Base-by-base conservation (phyloP, 2,329 filamentous ascomycete species). In the Phyllosticta citrichinensis region DNA sequence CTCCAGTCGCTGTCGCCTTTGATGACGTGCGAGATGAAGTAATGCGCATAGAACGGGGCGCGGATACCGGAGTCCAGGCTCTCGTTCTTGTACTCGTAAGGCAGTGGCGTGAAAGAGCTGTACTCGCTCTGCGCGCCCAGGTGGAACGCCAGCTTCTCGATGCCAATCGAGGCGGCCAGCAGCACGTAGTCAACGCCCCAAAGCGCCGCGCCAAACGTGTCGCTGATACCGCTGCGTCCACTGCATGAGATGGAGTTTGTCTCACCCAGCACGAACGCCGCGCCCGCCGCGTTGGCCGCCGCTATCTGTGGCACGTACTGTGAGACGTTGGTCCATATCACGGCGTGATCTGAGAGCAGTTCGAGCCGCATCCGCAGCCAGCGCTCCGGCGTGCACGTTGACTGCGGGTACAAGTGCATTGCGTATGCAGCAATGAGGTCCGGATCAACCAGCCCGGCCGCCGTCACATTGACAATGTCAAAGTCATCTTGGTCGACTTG, bases 131-230 rank as follows among this genome's bases (percentile, higher is more conserved):
- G 68, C 22, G 80, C 82, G 14, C 80, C 72, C 54, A 73, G 71
- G 65, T 82, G 80, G 71, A 81, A 82, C 64, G 80, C 81, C 0
- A 65, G 70, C 47, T 57, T 57, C 35, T 51, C 27, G 57, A 62
- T 55, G 22, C 62, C 57, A 24, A 57, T 47, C 20, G 33, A 53
- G 22, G 57, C 57, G 27, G 61, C 57, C 19, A 54, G 27, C 60
- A 64, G 56, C 20, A 58, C 62, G 47, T 76, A 80, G 69, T 81
- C 79, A 64, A 81, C 71, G n/a, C 78, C 79, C 79, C 79, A 81
- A 4, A 81, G 72, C 1, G 73, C 79, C 3, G 78, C 78, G 11
- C 79, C 79, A 61, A 78, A 81, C 0, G 77, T 79, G 0, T 77
- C 77, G 58, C 73, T 75, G 30, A 76, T 74, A 4, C 73, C 74